Evolutionary conservation across 148 eudicot genomes (phyloP), one percentile per base, ranked within the genome.

Genomic region (Limonium bicolor): DNA sequence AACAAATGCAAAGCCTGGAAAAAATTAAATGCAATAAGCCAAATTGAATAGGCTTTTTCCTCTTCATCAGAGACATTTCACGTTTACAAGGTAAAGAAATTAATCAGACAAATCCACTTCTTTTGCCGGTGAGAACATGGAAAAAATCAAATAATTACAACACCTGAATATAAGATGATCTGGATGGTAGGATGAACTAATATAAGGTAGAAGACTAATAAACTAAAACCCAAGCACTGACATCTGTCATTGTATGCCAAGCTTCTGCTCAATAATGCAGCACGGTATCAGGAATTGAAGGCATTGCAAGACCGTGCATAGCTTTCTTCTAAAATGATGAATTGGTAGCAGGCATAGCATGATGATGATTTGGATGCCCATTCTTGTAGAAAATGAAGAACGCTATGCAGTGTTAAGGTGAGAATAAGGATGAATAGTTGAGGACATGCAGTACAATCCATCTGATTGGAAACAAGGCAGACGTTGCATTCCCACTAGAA

Each of bases 1-100:
- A 36, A 88, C 80, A 74, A 88, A 83, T 36, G 94, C 97, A 74
- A 67, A 88, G 12, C 97, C 97, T 90, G 63, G 66, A 68, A 49
- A 40, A 45, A 39, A 42, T 20, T 23, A 21, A 44, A 49, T 71
- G 55, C 34, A 7, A 24, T 35, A 43, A 27, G 41, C 48, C 11
- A 11, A 4, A 48, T n/a, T 29, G 20, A 33, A 6, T 28, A 45
- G 12, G 29, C 37, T 29, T 56, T 29, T 43, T 28, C 28, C 24
- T 41, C 35, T 51, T 61, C 63, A 46, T 33, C 38, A 43, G 6
- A 1, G 48, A 24, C 16, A 6, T 21, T 14, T 7, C 7, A 21
- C 27, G 2, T 21, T 4, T 20, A 20, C 13, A 41, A 36, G 35
- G 15, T 13, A 33, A 7, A 44, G 30, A 25, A 39, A 34, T 42